Evolutionary conservation across 2,329 filamentous ascomycete genomes (phyloP).

Genomic region (Aspergillus sp.): DNA sequence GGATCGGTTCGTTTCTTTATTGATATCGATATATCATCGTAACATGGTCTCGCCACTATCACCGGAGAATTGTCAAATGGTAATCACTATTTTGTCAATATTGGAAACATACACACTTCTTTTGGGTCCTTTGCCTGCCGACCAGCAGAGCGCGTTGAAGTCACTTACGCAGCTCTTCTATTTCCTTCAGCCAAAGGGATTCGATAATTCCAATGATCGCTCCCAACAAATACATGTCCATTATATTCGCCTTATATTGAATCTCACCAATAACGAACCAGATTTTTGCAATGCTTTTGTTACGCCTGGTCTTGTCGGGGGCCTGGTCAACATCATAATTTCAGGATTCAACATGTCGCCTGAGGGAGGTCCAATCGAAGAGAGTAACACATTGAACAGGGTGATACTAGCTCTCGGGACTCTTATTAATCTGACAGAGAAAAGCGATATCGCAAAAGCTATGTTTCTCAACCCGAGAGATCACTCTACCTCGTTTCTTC

Average conservation of each 20-base stretch:
- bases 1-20: conserved; percentile 22
- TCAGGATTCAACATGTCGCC: conserved; percentile 25
- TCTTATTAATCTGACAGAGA: conserved; percentile 81
- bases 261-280: conserved; percentile 75
- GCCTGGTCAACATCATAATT: conserved; percentile 31
- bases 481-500: conserved; percentile 43
- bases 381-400: conserved; percentile 59
- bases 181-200: conserved; percentile 26
- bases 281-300: conserved; percentile 64
- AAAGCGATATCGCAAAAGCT: conserved; percentile 57
- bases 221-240: conserved; percentile 26
- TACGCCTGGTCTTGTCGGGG: conserved; percentile 28
- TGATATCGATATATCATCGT: conserved; percentile 13
- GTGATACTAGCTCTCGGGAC: conserved; percentile 73
- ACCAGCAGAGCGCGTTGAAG: conserved; percentile 21
- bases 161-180: conserved; percentile 30
- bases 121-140: conserved; percentile 18
- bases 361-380: conserved; percentile 26
- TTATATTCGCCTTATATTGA: conserved; percentile 67
- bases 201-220: conserved; percentile 8
- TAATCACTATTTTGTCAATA: conserved; percentile 28
- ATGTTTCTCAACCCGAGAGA: conserved; percentile 37
- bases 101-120: conserved; percentile 32
- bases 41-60: not conserved
- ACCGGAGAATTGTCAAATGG: conserved; percentile 15